Evolutionary conservation across 306 rosid species (phyloP).

Genomic region (Dalbergia cochinchinensis): DNA sequence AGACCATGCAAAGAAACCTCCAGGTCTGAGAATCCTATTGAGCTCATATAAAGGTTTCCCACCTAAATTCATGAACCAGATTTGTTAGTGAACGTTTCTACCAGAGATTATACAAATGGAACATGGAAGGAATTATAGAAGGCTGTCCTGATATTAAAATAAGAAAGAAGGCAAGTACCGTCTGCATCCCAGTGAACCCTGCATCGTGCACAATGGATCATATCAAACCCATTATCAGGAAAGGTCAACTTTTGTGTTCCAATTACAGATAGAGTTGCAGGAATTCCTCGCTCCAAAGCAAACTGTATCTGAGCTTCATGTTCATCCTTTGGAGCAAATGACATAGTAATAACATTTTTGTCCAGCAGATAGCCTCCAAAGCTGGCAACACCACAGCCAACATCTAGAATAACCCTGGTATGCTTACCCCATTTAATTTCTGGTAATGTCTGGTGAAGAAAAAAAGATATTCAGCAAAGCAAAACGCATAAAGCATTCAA

Average conservation of each 20-base stretch:
- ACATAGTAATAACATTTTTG: slow-evolving; percentile 85
- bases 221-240: slow-evolving; percentile 78
- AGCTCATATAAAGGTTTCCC: slow-evolving; percentile 93
- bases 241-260: slow-evolving; percentile 89
- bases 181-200: slow-evolving; percentile 98
- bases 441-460: slow-evolving; percentile 60
- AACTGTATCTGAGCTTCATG: slow-evolving; percentile 99
- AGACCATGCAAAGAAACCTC: slow-evolving; percentile 95
- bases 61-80: slow-evolving; percentile 57
- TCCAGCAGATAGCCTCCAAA: slow-evolving; percentile 91
- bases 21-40: slow-evolving; percentile 93
- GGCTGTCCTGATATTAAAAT: slow-evolving; percentile 2
- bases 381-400: slow-evolving; percentile 99
- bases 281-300: slow-evolving; percentile 98
- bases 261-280: slow-evolving; percentile 91
- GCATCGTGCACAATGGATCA: slow-evolving; percentile 98
- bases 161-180: slow-evolving; percentile 59
- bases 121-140: slow-evolving; percentile 11
- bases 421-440: slow-evolving; percentile 79
- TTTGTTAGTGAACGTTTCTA: slow-evolving; percentile 25
- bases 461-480: slow-evolving; percentile 31
- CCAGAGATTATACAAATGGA: slow-evolving; percentile 21
- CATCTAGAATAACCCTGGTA: slow-evolving; percentile 85
- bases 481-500: slow-evolving; percentile 22
- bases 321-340: slow-evolving; percentile 98